Evolutionary conservation across 1,284 basidiomycete genomes (phyloP), one percentile per base, ranked within the genome.

Genomic region (Phaffia rhodozyma): DNA sequence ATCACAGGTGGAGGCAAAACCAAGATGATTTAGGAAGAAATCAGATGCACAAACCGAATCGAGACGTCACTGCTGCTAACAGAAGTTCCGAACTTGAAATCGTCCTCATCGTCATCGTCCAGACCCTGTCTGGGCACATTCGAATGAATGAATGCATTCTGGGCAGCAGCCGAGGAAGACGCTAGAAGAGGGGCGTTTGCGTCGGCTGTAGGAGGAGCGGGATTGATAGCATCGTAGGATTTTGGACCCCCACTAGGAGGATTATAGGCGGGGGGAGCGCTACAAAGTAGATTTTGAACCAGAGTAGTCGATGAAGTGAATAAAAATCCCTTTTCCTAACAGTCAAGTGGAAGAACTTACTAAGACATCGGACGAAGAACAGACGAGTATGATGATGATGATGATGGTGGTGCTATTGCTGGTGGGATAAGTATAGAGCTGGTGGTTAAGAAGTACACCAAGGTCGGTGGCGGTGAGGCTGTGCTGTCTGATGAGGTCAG

Each of bases 61-160:
- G 38, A 32, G 5, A 59, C 52, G 27, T 59, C 63, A 5, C 32
- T 43, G 3, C 48, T 57, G 9, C 49, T 43, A 32, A 65, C 63
- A 20, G 54, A 30, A 30, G 54, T 52, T n/a, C 63, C 63, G 30
- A 56, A 52, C 54, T 61, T 61, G 32, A 60, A 57, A 43, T 60
- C 58, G 18, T 65, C 59, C 18, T 65, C 63, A 7, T 62, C 60
- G 54, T 48, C 54, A 20, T 43, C 60, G 32, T n/a, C 52, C 11
- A 38, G n/a, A 20, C 34, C 60, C 60, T 7, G 25, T 27, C 27
- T 43, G 7, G 47, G 32, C 43, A 16, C 23, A 9, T 21, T 23
- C 13, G 13, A 29, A 23, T 20, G 51, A 20, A 18, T 32, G 21
- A 34, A 62, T 11, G 54, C 48, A 27, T 55, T 62, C 20, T 49